Conservation (phyloP, 169 alveolate species). For the Neospora caninum region DNA sequence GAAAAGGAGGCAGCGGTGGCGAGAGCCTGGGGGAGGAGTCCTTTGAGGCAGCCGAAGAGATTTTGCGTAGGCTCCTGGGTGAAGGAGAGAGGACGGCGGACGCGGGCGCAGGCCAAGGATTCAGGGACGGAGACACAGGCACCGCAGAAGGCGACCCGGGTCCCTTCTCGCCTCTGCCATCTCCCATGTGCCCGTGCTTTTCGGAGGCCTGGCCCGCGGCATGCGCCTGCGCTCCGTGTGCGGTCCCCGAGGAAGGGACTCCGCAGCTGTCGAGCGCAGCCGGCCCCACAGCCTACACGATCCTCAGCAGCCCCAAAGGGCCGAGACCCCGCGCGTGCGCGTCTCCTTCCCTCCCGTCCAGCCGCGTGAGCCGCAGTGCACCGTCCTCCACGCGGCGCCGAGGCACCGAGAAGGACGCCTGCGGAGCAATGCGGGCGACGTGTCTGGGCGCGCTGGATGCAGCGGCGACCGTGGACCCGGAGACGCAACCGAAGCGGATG, state of each 20-base stretch:
- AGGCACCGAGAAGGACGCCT: not conserved
- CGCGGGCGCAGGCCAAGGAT: not conserved
- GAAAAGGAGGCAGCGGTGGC: not conserved
- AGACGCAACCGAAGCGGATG: not conserved
- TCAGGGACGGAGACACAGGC: no score
- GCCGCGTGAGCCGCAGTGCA: slow-evolving; percentile 1
- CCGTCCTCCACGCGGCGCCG: slow-evolving; percentile 29
- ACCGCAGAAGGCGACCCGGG: no score
- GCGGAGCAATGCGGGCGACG: not conserved
- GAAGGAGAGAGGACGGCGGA: not conserved
- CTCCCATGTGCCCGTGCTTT: no score
- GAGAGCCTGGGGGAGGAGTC: not conserved
- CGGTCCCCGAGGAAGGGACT: not conserved
- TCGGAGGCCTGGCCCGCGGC: no score
- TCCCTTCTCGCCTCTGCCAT: no score
- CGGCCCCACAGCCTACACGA: not conserved
- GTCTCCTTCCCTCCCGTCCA: not conserved
- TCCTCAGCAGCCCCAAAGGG: slow-evolving; percentile 26
- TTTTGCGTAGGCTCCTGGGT: not conserved
- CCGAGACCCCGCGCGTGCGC: not conserved
- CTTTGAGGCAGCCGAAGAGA: not conserved
- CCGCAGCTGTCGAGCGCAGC: not conserved
- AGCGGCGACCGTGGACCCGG: not conserved
- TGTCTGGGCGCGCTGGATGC: not conserved
- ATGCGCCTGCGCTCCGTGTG: not conserved